phyloP scores from a whole-genome alignment of 2,329 filamentous ascomycete genomes.

The Alternaria atra region DNA sequence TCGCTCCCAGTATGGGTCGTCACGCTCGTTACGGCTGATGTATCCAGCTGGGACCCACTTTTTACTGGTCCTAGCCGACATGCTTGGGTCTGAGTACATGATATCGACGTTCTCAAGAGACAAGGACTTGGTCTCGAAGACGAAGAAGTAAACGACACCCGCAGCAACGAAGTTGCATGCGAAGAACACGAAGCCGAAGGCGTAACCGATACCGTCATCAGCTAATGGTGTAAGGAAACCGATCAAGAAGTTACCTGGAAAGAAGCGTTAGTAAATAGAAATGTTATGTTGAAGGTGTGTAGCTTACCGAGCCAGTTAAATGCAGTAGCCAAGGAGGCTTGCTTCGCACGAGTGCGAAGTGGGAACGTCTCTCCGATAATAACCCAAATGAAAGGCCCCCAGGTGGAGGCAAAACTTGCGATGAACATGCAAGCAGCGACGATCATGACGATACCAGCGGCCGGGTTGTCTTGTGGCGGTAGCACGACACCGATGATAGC shows the following conservation, averaged over 20 bases:
- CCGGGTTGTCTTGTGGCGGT: slow-evolving; percentile 43
- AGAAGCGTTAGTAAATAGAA: slow-evolving; percentile 27
- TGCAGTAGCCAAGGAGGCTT: slow-evolving; percentile 44
- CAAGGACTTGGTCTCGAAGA: slow-evolving; percentile 46
- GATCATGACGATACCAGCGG: slow-evolving; percentile 73
- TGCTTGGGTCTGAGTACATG: slow-evolving; percentile 43
- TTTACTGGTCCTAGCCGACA: slow-evolving; percentile 42
- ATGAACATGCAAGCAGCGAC: slow-evolving; percentile 79
- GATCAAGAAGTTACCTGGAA: slow-evolving; percentile 50
- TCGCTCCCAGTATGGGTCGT: slow-evolving; percentile 39
- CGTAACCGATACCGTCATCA: slow-evolving; percentile 44
- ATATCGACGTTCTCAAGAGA: slow-evolving; percentile 49
- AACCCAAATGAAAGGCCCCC: slow-evolving; percentile 65
- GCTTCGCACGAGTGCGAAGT: slow-evolving; percentile 46
- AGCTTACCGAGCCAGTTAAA: slow-evolving; percentile 44
- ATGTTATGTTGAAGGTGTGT: background rate
- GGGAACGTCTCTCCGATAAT: slow-evolving; percentile 51
- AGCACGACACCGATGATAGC: slow-evolving; percentile 53
- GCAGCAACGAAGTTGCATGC: slow-evolving; percentile 46
- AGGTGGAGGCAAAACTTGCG: slow-evolving; percentile 73
- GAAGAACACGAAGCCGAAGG: slow-evolving; percentile 49
- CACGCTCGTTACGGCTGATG: slow-evolving; percentile 40
- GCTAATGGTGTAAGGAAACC: slow-evolving; percentile 48
- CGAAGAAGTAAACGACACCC: slow-evolving; percentile 45
- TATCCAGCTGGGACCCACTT: slow-evolving; percentile 48